Evolutionary conservation across 495 filamentous ascomycete species (phyloP), one percentile per base, ranked within the genome.

Genomic region (Alectoria sarmentosa): DNA sequence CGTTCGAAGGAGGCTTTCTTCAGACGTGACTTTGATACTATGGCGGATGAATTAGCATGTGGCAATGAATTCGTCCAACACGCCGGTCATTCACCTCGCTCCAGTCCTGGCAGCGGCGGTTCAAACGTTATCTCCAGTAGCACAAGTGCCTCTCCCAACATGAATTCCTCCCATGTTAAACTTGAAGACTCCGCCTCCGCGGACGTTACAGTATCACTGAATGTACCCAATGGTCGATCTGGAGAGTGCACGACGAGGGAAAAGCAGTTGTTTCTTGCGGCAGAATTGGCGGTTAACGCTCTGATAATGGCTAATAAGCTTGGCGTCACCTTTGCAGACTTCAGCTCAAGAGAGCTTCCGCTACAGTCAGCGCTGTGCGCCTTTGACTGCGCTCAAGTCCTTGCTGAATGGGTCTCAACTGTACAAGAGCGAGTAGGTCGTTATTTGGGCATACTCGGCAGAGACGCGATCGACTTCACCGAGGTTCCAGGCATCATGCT

Each of bases 311-410:
- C 92, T 17, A 90, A 96, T 72, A 91, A 89, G 69, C 79, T 94
- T 13, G 91, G 91, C 9, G 86, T 91, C 37, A 93, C 90, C 0
- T 96, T 92, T 73, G 89, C 90, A 9, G 88, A 96, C 66, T 86
- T 91, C 65, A 88, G 87, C 3, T 91, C 88, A 38, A 84, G 92
- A 37, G 94, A 98, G 70, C 80, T 98, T n/a, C 93, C 94, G 2
- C 79, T 98, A 34, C 92, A 96, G 68, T 92, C 91, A 19, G 90
- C 90, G 10, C 87, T 98, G 83, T 98, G 92, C 73, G 84, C 88
- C 17, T 96, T 96, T 72, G 94, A 98, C 70, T 98, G 94, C 70
- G 89, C 92, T n/a, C 91, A 96, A 71, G 91, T 98, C 1, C 85
- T 98, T 32, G 93, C 94, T 1, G 94, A 98, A 75, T 98, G 94